Percentiles rank a stretch among this genome's conserved stretches.
phyloP scores from a whole-genome alignment of 192 early-diverging fungal species.

The Anaeromyces robustus region DNA sequence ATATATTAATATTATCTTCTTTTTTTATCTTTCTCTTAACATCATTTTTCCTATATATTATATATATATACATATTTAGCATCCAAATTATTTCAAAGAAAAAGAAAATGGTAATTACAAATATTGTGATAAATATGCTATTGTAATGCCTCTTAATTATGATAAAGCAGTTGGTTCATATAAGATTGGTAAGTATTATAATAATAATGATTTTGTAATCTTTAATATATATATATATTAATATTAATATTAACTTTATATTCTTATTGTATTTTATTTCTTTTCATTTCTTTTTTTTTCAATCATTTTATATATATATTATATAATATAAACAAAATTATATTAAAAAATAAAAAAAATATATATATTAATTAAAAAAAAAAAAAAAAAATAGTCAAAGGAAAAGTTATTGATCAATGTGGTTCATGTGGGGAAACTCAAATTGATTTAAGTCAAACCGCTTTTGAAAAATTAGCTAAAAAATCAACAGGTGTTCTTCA shows the following conservation, averaged over 20 bases:
- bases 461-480: not conserved
- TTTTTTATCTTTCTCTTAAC: no score
- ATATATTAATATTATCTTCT: no score
- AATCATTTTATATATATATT: no score
- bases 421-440: not conserved
- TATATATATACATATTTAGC: not conserved
- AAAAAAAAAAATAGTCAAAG: not conserved
- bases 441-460: not conserved
- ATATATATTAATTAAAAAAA: no score
- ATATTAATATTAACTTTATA: no score
- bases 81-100: not conserved
- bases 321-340: no score
- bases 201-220: no score
- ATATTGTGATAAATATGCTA: not conserved
- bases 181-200: not conserved
- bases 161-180: not conserved
- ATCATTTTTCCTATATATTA: no score
- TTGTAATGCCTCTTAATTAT: not conserved
- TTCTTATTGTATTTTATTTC: no score
- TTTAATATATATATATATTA: no score
- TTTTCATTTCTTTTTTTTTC: no score
- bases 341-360: no score
- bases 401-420: not conserved
- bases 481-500: not conserved
- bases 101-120: not conserved